Evolutionary conservation across 2,329 filamentous ascomycete species (phyloP), one percentile per base, ranked within the genome.

Genomic region (Leptographium radiaticola): DNA sequence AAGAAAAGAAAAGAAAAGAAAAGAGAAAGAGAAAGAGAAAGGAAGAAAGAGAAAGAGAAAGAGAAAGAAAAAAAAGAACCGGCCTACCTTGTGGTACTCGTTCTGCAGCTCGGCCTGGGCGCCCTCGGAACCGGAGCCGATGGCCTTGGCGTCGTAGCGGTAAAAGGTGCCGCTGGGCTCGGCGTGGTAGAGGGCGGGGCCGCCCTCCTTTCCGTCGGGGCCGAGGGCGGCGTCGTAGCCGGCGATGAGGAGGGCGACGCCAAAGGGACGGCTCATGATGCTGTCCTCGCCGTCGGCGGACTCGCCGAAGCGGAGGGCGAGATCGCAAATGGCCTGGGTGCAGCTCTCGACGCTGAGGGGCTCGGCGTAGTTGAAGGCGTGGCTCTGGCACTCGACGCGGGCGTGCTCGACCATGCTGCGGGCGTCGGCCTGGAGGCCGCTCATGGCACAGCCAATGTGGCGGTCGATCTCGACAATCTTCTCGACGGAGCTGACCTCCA

Each of bases 401-500:
- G 93, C 93, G 73, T 98, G 93, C 76, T 98, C 93, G 60, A 98
- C 83, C 86, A 98, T 95, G 72, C 87, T 93, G 66, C 93, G 86
- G 59, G 93, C 93, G 70, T 98, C 93, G 65, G 93, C 93, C 77
- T 98, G 93, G 60, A 98, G 81, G 48, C 93, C 93, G 40, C 87
- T 93, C 90, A 98, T 98, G 73, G 93, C 93, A 74, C 93, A 97
- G 65, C 93, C 93, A 64, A 98, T 96, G 76, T 98, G 93, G 68
- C 87, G 83, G 75, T 98, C 93, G 70, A 98, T 97, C 71, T 98
- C 93, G 70, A 98, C 91, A 65, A 98, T 97, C 82, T 98, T 98
- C 74, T 98, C 93, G 65, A 98, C 93, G 43, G 90, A 96, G 48
- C 88, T 95, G 36, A 93, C 95, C 73, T 97, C 93, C 65, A 98